phyloP scores from a whole-genome alignment of 2,329 filamentous ascomycete genomes.

The Fusarium sp. region DNA sequence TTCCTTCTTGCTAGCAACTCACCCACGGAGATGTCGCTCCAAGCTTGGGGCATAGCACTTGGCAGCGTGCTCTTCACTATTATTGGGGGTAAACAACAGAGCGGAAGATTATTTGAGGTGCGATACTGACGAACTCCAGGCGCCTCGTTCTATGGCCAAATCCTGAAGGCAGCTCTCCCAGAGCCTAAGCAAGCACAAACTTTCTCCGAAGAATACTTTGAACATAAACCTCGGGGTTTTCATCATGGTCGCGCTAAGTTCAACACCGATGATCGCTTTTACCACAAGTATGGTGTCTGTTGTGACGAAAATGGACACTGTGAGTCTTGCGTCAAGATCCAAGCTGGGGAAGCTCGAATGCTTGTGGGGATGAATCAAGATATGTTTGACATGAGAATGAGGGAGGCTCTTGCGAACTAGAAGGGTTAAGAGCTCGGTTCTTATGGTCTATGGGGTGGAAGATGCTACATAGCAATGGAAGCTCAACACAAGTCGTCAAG shows the following conservation, averaged over 20 bases:
- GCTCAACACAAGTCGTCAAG: too few species aligned
- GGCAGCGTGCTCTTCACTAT: background rate
- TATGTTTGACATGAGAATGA: too few species aligned
- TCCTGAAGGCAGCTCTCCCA: background rate
- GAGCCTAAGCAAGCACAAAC: too few species aligned
- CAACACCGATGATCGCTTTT: background rate
- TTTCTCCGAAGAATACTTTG: too few species aligned
- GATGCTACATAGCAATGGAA: too few species aligned
- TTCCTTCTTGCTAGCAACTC: background rate
- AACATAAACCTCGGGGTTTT: background rate
- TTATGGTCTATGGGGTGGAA: too few species aligned
- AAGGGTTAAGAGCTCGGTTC: too few species aligned
- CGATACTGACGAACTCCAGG: conserved; percentile 1
- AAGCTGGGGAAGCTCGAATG: background rate
- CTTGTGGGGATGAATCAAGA: too few species aligned
- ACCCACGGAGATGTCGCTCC: background rate
- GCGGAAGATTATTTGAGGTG: too few species aligned
- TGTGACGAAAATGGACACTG: conserved; percentile 1
- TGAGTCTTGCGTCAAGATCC: background rate
- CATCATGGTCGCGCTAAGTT: background rate
- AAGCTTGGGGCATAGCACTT: background rate
- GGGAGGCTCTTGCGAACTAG: too few species aligned
- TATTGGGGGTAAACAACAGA: background rate
- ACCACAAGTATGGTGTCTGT: conserved; percentile 11
- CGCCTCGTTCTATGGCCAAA: background rate